Evolutionary conservation across 768 basidiomycete species (phyloP), one percentile per base, ranked within the genome.

Genomic region (Cyathus striatus): DNA sequence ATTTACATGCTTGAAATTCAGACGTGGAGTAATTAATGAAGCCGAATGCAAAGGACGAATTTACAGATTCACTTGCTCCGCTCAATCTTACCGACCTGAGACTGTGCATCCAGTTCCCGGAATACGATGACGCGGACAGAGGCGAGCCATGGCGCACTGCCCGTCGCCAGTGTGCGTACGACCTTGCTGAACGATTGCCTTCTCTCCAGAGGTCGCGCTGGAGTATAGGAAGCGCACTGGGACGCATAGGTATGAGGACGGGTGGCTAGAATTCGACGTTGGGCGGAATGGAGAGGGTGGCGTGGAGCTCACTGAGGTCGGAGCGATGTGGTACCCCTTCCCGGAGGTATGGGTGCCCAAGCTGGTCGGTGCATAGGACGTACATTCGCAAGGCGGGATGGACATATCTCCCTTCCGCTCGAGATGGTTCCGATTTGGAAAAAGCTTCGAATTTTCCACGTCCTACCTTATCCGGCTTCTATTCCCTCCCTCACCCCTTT

Each of bases 151-250:
- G 58, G 56, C 59, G 60, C 9, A 51, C 53, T 1, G 65, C 65
- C 27, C 52, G 70, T 25, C 36, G 45, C 23, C 59, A 62, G 27
- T 68, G 63, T 44, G 70, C 64, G n/a, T 35, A 38, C 10, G 64
- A 60, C 46, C 60, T 72, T 12, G 68, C 68, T 5, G 43, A 50
- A 3, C 52, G 57, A 14, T 39, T 69, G 1, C 57, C 55, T 4
- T 56, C 55, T 4, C 57, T 72, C 6, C 47, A 45, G 22, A 53
- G 57, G 55, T 70, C 3, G 69, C 69, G 14, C 64, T 72, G 36
- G 66, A 70, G 53, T 72, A 70, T 46, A 56, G 69, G 37, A 65
- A 62, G 42, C 56, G 64, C 23, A 62, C 64, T 2, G 67, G 67
- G 12, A 62, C 61, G 6, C 65, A 68, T 46, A 51, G 64, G 30